Evolutionary conservation across 257 asterid genomes (phyloP).

Genomic region (Paulownia fortunei): DNA sequence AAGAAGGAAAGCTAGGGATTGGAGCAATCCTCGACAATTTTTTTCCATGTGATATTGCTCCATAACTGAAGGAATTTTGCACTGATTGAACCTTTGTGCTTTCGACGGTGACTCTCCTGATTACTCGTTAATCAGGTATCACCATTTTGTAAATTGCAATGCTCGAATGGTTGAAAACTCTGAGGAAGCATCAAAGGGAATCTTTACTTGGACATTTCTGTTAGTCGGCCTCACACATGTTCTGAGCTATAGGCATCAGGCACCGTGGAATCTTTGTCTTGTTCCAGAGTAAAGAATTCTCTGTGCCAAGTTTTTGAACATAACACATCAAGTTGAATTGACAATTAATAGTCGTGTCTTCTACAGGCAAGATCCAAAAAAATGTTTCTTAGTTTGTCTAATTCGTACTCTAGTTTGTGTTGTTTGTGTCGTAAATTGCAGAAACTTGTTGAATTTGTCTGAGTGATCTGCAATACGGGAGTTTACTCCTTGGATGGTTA

Average conservation of each 20-base stretch:
- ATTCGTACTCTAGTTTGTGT: not conserved
- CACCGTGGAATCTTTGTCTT: not conserved
- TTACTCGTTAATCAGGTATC: not conserved
- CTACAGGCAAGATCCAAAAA: not conserved
- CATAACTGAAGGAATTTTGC: not conserved
- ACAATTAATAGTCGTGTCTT: not conserved
- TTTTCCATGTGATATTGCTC: not conserved
- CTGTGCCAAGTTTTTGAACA: constrained; percentile 4
- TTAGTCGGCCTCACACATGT: not conserved
- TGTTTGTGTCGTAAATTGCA: too few species aligned
- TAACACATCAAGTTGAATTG: not conserved
- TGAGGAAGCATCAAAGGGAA: not conserved
- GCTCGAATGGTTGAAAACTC: not conserved
- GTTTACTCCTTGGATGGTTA: too few species aligned
- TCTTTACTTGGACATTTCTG: not conserved
- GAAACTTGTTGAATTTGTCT: too few species aligned
- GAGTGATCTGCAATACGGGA: too few species aligned
- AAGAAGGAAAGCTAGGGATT: not conserved
- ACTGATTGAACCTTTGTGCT: not conserved
- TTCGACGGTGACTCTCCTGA: not conserved
- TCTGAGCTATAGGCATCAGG: not conserved
- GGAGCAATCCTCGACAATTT: too few species aligned
- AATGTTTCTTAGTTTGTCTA: not conserved
- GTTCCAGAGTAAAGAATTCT: not conserved
- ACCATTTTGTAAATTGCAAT: constrained; percentile 13